These are phyloP conservation scores for Gnaphalium uliginosum DNA, from an alignment of 129 eudicot genomes.

Conservation along the genomic window DNA sequence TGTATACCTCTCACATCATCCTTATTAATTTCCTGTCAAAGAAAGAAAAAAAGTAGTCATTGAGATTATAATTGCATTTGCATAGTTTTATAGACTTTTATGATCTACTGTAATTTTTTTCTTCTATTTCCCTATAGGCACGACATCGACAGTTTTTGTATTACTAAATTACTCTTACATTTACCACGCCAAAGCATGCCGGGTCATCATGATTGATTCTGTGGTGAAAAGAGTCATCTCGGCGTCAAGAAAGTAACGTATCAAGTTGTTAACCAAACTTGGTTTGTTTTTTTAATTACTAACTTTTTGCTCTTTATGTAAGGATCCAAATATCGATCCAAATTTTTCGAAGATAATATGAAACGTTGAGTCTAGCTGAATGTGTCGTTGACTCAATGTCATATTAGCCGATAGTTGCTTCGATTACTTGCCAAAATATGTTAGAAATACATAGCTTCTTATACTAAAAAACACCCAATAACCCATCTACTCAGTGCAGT, in stretches of 20 bases:
- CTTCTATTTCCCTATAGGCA: not conserved
- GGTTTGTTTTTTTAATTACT: not conserved
- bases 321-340: not conserved
- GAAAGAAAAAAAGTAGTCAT: not conserved
- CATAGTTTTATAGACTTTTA: constrained; percentile 2
- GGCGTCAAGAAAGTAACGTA: not conserved
- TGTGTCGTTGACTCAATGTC: not conserved
- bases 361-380: not conserved
- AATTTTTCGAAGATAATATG: too few species aligned
- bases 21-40: constrained; percentile 27
- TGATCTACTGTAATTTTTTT: not conserved
- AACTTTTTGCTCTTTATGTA: not conserved
- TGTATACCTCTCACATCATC: constrained; percentile 33
- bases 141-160: not conserved
- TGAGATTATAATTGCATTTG: not conserved
- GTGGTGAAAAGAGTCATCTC: not conserved
- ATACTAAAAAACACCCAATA: not conserved
- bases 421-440: not conserved
- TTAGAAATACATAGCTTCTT: not conserved
- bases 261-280: not conserved
- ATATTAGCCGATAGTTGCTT: too few species aligned
- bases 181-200: not conserved
- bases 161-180: not conserved
- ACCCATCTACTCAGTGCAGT: not conserved
- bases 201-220: not conserved